Evolutionary conservation across 768 basidiomycete genomes (phyloP), one percentile per base, ranked within the genome.

Genomic region (Vishniacozyma victoriae): DNA sequence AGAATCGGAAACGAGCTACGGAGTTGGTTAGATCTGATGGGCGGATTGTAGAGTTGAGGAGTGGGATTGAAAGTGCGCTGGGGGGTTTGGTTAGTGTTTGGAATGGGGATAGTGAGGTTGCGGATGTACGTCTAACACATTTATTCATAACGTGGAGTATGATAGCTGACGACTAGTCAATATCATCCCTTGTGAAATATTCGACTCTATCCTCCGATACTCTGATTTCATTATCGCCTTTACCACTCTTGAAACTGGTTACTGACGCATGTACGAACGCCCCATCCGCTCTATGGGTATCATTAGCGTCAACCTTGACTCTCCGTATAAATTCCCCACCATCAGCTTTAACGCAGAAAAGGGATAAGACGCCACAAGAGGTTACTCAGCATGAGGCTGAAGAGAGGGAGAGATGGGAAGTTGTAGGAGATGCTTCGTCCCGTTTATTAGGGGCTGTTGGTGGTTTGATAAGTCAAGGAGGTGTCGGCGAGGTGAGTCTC

Each of bases 171-270:
- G 81, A 82, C 4, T 88, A 52, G 88, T 85, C 74, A 83, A 88
- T 56, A 75, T 93, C 27, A 78, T 91, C 75, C 4, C 43, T 67
- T 3, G 44, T 67, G 12, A 67, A 67, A 45, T 46, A 63, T 35
- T 84, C 87, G 0, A 85, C 92, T 48, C 89, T 91, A 0, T 77
- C 92, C 24, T 85, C 87, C 0, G 75, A 78, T 2, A 93, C 88
- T 0, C 69, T 95, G 14, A 75, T 95, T 7, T 85, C 88, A 0
- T 77, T 95, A 0, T 82, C 87, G 2, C 79, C 90, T 6, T 82
- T 80, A 5, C 90, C 90, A 1, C 75, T 96, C 4, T 49, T 73
- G 6, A 45, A 49, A 5, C 56, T 72, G 13, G 64, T 73, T 22
- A 59, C 60, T 12, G 40, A 55, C 5, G 71, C 69, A 13, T 67